Percentiles rank a stretch among this genome's conserved stretches.
phyloP scores from a whole-genome alignment of 2,329 filamentous ascomycete species.

The Lasiodiplodia sp. region DNA sequence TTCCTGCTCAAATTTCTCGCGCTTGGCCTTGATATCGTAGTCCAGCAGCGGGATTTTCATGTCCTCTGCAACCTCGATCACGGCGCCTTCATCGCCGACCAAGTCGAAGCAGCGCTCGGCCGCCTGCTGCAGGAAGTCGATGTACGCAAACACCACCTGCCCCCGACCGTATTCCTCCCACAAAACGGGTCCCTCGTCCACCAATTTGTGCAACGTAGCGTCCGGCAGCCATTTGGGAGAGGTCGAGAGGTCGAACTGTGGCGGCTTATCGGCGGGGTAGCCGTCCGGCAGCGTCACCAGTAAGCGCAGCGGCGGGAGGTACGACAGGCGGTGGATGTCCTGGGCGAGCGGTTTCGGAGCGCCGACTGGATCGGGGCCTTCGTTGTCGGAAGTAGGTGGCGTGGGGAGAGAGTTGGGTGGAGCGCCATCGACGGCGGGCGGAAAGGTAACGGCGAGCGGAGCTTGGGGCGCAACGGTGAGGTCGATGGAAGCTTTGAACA shows the following conservation, averaged over 20 bases:
- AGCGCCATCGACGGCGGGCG: slow-evolving; percentile 43
- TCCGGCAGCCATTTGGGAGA: slow-evolving; percentile 62
- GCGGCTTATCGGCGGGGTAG: slow-evolving; percentile 63
- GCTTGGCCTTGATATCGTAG: slow-evolving; percentile 77
- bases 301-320: slow-evolving; percentile 64
- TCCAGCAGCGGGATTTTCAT: slow-evolving; percentile 76
- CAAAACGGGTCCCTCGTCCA: slow-evolving; percentile 55
- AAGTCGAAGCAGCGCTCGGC: slow-evolving; percentile 64
- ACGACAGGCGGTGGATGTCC: slow-evolving; percentile 57
- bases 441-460: slow-evolving; percentile 57
- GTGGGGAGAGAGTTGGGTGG: slow-evolving; percentile 43
- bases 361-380: not conserved
- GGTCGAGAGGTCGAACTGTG: slow-evolving; percentile 58
- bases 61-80: slow-evolving; percentile 56
- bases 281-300: slow-evolving; percentile 60
- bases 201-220: slow-evolving; percentile 53
- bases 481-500: slow-evolving; percentile 61
- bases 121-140: slow-evolving; percentile 66
- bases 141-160: slow-evolving; percentile 65
- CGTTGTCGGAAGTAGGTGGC: slow-evolving; percentile 48
- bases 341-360: slow-evolving; percentile 35
- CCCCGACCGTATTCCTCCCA: slow-evolving; percentile 68
- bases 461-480: slow-evolving; percentile 62
- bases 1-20: slow-evolving; percentile 77
- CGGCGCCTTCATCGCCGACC: slow-evolving; percentile 46